Percentiles rank a stretch among this genome's conserved stretches.
These are phyloP conservation scores for Pythium brachiatum DNA, from an alignment of 352 stramenopile species.

Conservation along the genomic window DNA sequence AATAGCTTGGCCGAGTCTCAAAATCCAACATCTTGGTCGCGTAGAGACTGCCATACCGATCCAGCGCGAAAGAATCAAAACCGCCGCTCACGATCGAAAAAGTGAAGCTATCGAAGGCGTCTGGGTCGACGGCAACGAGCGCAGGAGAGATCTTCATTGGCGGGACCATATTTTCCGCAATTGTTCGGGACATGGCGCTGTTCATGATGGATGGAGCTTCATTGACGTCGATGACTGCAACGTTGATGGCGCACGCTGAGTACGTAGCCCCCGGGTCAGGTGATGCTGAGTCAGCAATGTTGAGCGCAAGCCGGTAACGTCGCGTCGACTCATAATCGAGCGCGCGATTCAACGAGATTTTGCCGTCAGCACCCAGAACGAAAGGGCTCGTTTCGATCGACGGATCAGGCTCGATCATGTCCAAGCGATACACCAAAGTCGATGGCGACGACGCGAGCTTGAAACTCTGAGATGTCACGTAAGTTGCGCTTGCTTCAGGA, in stretches of 20 bases:
- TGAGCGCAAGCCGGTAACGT: conserved; percentile 23
- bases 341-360: conserved; percentile 18
- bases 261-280: conserved; percentile 14
- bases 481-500: conserved; percentile 31
- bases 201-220: conserved; percentile 38
- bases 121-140: conserved; percentile 35
- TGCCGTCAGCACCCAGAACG: conserved; percentile 16
- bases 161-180: conserved; percentile 42
- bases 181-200: conserved; percentile 17
- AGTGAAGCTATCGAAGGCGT: conserved; percentile 44
- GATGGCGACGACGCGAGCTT: conserved; percentile 22
- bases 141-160: conserved; percentile 30
- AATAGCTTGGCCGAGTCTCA: conserved; percentile 34
- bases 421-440: conserved; percentile 13
- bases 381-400: conserved; percentile 17
- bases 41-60: conserved; percentile 41
- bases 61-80: conserved; percentile 37
- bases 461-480: conserved; percentile 38
- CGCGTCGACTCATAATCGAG: conserved; percentile 35
- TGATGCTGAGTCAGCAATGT: conserved; percentile 25
- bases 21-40: conserved; percentile 39
- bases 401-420: conserved; percentile 11
- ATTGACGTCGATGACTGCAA: conserved; percentile 51
- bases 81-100: conserved; percentile 37
- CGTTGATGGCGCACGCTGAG: conserved; percentile 34